A percentile compares a stretch with the other conserved stretches of the same genome.
Evolutionary conservation across 768 basidiomycete genomes (phyloP).

Genomic region (Stropharia rugosoannulata): DNA sequence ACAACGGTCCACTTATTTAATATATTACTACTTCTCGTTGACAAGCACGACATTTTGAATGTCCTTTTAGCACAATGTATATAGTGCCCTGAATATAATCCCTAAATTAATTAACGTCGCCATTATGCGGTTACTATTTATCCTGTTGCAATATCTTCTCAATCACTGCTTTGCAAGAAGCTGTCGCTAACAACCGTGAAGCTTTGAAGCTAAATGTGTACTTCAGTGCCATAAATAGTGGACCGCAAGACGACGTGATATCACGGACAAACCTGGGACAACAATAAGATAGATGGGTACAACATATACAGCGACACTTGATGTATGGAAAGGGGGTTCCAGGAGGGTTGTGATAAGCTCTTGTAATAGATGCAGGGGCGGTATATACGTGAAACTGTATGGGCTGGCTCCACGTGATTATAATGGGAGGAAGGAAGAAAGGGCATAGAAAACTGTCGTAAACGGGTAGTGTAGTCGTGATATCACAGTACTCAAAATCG

Average conservation of each 20-base stretch:
- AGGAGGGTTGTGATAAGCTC: slow-evolving; percentile 6
- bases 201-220: too few species aligned
- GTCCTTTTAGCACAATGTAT: too few species aligned
- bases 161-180: too few species aligned
- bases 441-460: slow-evolving; percentile 22
- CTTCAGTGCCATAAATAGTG: slow-evolving; percentile 8
- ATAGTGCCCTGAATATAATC: not conserved
- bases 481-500: slow-evolving; percentile 11
- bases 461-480: slow-evolving; percentile 21
- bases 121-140: not conserved
- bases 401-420: slow-evolving; percentile 2
- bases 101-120: not conserved
- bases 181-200: too few species aligned
- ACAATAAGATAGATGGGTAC: slow-evolving; percentile 22
- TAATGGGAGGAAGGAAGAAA: slow-evolving; percentile 9
- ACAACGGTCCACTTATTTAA: slow-evolving; percentile 9
- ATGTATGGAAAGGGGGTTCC: slow-evolving; percentile 11
- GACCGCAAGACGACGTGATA: not conserved
- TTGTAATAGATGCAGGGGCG: slow-evolving; percentile 5
- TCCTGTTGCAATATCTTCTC: too few species aligned
- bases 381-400: slow-evolving; percentile 4
- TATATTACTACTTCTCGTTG: slow-evolving; percentile 15
- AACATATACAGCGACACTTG: slow-evolving; percentile 21
- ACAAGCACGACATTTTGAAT: too few species aligned
- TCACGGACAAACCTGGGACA: slow-evolving; percentile 6